Base-by-base conservation (phyloP, 768 basidiomycete species). In the Russula vinacea region DNA sequence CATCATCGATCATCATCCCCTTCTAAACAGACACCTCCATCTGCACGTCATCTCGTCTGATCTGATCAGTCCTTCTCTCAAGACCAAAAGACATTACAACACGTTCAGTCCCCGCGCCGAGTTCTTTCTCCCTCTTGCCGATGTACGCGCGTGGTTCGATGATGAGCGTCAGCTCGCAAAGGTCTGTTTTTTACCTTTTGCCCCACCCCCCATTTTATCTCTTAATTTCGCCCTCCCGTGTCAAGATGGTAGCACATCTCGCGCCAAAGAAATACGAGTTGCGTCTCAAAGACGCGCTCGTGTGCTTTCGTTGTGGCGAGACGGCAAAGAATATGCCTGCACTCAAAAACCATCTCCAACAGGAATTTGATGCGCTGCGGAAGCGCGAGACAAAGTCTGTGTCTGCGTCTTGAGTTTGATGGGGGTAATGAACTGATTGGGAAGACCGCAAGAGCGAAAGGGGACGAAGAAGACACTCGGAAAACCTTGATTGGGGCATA, bases 61-160 rank as follows among this genome's bases (percentile, higher is more conserved):
- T 71, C 72, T 94, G 40, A 79, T 80, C 59, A 87, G 88, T 0
- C 80, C 83, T 10, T 77, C 75, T 57, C 75, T 95, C 78, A 96
- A 94, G 76, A 82, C 79, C 60, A 97, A 96, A 78, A 90, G 88
- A 71, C 94, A 97, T 68, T 90, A 92, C 75, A 94, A 95, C 70
- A 89, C 91, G 6, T 97, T 95, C 76, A 87, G 90, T 70, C 94
- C 94, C 0, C 83, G 84, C 54, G 78, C 83, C 22, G 92, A 90
- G 1, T 96, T 92, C 76, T 95, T 96, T 75, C 71, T 95, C 3
- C 82, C 86, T 65, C 75, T 94, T 19, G 79, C 85, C 56, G 85
- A 92, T 11, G 88, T 96, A n/a, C 76, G 90, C 50, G 79, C 82
- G 2, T 94, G 92, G 92, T 87, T 91, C 64, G 44, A 52, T 35